A percentile compares a stretch with the other conserved stretches of the same genome.
These are phyloP conservation scores for Naganishia onofrii DNA, from an alignment of 768 basidiomycete species.

Conservation along the genomic window DNA sequence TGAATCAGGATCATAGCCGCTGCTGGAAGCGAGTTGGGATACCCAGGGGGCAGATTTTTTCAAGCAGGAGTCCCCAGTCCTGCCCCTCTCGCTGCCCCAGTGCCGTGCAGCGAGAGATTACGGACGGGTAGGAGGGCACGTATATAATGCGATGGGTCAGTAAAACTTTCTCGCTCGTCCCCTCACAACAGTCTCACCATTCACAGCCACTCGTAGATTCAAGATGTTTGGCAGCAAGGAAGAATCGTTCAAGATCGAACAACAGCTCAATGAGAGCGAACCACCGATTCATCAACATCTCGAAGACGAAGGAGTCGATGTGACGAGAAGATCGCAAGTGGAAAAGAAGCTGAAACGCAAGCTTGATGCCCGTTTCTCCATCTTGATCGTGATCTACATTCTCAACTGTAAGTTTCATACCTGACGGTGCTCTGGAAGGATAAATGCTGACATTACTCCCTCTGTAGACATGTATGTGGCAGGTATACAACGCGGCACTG, in stretches of 20 bases:
- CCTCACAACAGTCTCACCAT: background rate
- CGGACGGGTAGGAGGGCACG: background rate
- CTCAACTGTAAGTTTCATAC: constrained; percentile 35
- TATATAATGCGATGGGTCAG: background rate
- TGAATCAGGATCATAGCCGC: background rate
- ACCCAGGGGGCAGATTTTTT: constrained; percentile 1
- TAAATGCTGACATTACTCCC: background rate
- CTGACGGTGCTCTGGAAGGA: background rate
- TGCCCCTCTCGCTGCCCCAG: background rate
- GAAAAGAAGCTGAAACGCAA: constrained; percentile 50
- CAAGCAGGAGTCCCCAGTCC: background rate
- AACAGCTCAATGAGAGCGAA: constrained; percentile 1
- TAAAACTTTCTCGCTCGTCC: background rate
- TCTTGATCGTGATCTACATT: constrained; percentile 41
- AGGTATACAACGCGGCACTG: background rate
- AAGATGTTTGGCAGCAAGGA: constrained; percentile 3
- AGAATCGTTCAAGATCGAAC: background rate
- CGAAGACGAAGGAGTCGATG: background rate
- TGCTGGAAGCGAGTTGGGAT: background rate
- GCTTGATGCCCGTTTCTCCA: constrained; percentile 50
- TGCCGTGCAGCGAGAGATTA: background rate
- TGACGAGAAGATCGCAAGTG: constrained; percentile 23
- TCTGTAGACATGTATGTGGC: background rate
- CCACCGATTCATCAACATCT: constrained; percentile 19
- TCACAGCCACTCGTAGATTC: background rate